Evolutionary conservation across 345 rosid species (phyloP), one percentile per base, ranked within the genome.

Genomic region (Viola odorata): DNA sequence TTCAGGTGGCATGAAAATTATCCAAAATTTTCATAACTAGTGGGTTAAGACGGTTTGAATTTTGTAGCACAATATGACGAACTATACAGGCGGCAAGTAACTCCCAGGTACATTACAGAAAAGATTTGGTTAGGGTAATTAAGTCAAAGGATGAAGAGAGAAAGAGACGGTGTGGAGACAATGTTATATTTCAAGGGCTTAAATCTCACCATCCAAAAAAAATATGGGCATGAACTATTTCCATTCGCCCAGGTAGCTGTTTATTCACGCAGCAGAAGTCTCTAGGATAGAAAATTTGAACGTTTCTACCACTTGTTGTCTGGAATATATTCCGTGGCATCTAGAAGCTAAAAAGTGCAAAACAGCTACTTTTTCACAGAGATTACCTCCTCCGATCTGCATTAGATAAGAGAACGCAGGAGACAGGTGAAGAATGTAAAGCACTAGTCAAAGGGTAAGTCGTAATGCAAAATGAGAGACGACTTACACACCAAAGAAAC

Each of bases 311-410:
- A 39, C 3, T 65, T 52, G 85, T 81, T 64, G 75, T 60, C 69
- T 77, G 76, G 65, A 82, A 71, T 54, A 80, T 65, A 41, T 83
- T 53, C 75, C 80, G 57, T 86, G 85, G 60, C 92, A 83, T 72
- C 69, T 70, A 52, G 92, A 81, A 69, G 81, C 82, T 73, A 86
- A 80, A 66, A 68, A 77, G 12, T 42, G 71, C 74, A 86, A 65
- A 15, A 89, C 92, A 59, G 80, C 73, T 55, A 69, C 85, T 71
- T 86, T 86, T 16, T 72, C 58, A 15, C 45, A 61, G 67, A 86
- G 70, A 78, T 81, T 78, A 17, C 81, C 76, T 50, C 92, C 92
- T 56, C 92, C 89, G 80, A 86, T 69, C 92, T 86, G 73, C 69
- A 80, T 59, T 55, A 54, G 39, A 66, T 42, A 47, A 45, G 12